Evolutionary conservation across 306 rosid genomes (phyloP).

Genomic region (Lathyrus oleraceus): DNA sequence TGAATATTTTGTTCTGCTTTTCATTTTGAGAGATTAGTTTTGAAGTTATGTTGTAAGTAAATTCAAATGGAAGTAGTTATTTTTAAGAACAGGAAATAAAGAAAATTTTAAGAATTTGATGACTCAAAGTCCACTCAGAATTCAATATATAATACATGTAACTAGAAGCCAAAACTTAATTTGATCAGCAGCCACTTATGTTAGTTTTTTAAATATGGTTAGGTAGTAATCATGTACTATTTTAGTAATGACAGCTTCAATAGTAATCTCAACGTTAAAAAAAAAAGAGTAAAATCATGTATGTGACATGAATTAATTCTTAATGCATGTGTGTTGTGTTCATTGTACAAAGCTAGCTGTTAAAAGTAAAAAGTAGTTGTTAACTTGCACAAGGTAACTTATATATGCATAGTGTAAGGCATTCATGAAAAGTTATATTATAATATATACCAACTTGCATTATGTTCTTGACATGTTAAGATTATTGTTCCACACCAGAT

Average conservation of each 20-base stretch:
- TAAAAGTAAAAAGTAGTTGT: conserved; percentile 9
- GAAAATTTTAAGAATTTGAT: conserved; percentile 42
- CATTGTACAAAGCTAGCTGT: conserved; percentile 20
- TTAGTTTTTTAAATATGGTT: conserved; percentile 38
- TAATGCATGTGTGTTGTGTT: background rate
- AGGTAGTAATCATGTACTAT: conserved; percentile 43
- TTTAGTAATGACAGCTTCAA: conserved; percentile 33
- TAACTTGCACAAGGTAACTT: conserved; percentile 7
- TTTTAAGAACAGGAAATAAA: conserved; percentile 7
- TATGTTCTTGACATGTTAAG: background rate
- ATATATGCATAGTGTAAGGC: background rate
- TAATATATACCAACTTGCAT: background rate
- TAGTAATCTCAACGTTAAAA: background rate
- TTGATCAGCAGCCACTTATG: conserved; percentile 44
- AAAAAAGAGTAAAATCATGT: conserved; percentile 23
- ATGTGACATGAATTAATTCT: conserved; percentile 11
- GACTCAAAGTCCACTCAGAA: conserved; percentile 78
- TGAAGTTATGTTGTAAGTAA: too few species aligned
- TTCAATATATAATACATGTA: conserved; percentile 29
- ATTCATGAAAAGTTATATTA: conserved; percentile 1
- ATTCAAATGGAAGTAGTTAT: background rate
- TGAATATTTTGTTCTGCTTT: too few species aligned
- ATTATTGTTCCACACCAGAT: too few species aligned
- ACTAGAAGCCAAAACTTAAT: conserved; percentile 46
- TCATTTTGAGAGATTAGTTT: too few species aligned